Evolutionary conservation across 768 basidiomycete species (phyloP).

Genomic region (Gyrodon lividus): DNA sequence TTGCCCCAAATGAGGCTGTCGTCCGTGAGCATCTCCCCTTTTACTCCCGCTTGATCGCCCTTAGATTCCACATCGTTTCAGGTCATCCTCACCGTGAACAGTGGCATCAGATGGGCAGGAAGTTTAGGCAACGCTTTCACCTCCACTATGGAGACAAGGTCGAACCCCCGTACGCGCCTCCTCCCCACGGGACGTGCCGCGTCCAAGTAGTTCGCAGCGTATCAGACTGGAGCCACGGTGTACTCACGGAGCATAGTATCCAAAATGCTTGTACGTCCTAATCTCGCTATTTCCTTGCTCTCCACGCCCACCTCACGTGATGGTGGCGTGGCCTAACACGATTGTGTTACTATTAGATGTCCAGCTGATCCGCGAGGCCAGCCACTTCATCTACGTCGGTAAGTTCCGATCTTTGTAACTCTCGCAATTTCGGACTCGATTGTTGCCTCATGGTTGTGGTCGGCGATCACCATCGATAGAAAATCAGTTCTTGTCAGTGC

Average conservation of each 20-base stretch:
- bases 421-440: conserved; percentile 10
- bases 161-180: conserved; percentile 38
- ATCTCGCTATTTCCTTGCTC: not conserved
- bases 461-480: conserved; percentile 34
- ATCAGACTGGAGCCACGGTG: conserved; percentile 93
- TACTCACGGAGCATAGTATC: conserved; percentile 85
- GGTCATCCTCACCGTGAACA: conserved; percentile 67
- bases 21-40: conserved; percentile 40
- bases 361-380: conserved; percentile 77
- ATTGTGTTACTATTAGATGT: conserved; percentile 46
- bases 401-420: conserved; percentile 25
- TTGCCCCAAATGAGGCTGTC: conserved; percentile 66
- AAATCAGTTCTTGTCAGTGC: conserved; percentile 84
- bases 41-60: not conserved
- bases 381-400: conserved; percentile 93
- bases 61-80: conserved; percentile 14
- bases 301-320: not conserved
- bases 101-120: conserved; percentile 56
- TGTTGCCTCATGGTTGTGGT: conserved; percentile 8
- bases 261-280: conserved; percentile 82
- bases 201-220: conserved; percentile 87
- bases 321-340: not conserved
- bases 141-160: conserved; percentile 41
- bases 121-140: conserved; percentile 68
- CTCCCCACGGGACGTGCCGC: conserved; percentile 52